Evolutionary conservation across 257 asterid genomes (phyloP).

Genomic region (Solanum bukasovii): DNA sequence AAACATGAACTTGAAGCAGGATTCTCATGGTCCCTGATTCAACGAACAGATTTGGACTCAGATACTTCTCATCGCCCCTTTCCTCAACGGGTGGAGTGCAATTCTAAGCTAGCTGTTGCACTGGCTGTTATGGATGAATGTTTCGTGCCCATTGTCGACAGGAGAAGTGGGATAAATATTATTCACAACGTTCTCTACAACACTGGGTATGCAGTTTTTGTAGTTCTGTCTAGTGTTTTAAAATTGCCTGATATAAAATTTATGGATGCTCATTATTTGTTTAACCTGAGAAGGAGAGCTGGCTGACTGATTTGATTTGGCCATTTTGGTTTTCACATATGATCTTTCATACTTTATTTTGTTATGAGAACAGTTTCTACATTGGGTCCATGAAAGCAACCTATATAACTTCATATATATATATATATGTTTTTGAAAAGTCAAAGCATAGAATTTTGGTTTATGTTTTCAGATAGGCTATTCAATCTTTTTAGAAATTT

Average conservation of each 20-base stretch:
- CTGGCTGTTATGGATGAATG: constrained; percentile 90
- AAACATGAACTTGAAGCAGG: constrained; percentile 25
- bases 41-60: constrained; percentile 53
- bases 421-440: neutral
- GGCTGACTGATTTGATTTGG: neutral
- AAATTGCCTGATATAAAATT: neutral
- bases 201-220: constrained; percentile 7
- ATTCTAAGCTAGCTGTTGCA: constrained; percentile 90
- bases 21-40: constrained; percentile 30
- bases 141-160: constrained; percentile 77
- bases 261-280: neutral
- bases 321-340: neutral
- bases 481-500: neutral
- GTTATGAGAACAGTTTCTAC: neutral
- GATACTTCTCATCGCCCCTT: constrained; percentile 18
- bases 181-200: constrained; percentile 16
- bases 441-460: neutral
- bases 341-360: neutral
- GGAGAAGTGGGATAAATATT: constrained; percentile 81
- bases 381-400: neutral
- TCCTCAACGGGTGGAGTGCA: constrained; percentile 21
- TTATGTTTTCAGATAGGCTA: neutral
- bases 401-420: neutral
- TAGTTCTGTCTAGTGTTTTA: neutral
- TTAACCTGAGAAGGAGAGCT: neutral